Percentiles rank a stretch among this genome's conserved stretches.
Evolutionary conservation across 2,329 filamentous ascomycete genomes (phyloP).

Genomic region (Trichoderma citrinoviride): DNA sequence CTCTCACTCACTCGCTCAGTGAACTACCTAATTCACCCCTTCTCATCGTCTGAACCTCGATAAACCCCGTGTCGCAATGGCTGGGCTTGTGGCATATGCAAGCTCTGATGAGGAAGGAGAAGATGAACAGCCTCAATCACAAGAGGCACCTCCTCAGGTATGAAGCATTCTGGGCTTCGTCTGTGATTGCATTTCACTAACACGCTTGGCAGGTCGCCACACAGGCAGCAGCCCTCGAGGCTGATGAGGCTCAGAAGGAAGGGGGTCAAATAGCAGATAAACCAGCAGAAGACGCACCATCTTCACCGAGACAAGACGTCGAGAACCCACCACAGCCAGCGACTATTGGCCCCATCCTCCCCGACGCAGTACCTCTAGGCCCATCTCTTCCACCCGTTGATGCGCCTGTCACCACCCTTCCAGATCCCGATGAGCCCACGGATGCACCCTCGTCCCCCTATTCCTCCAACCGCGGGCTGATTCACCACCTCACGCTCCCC

Average conservation of each 20-base stretch:
- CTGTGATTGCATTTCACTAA: conserved; percentile 4
- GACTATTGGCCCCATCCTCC: conserved; percentile 32
- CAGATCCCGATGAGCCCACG: conserved; percentile 26
- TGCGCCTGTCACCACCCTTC: conserved; percentile 22
- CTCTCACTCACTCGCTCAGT: background rate
- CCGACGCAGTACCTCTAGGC: conserved; percentile 37
- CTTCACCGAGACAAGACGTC: background rate
- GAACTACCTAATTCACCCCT: background rate
- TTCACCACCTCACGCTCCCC: conserved; percentile 73
- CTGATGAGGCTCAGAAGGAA: conserved; percentile 7
- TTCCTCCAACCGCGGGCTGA: conserved; percentile 58
- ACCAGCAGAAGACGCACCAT: background rate
- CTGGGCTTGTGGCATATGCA: conserved; percentile 49
- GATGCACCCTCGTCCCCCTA: conserved; percentile 58
- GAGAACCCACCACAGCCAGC: conserved; percentile 14
- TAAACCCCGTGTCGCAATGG: conserved; percentile 33
- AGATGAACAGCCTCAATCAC: conserved; percentile 18
- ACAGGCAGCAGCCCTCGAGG: conserved; percentile 4
- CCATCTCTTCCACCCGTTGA: conserved; percentile 40
- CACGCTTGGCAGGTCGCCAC: conserved; percentile 2
- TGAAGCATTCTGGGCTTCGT: background rate
- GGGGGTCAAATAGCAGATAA: background rate
- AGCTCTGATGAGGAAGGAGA: conserved; percentile 53
- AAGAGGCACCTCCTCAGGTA: background rate
- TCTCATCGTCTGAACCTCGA: background rate